Base-by-base conservation (phyloP, 352 stramenopile species). In the Phytophthora europaea region DNA sequence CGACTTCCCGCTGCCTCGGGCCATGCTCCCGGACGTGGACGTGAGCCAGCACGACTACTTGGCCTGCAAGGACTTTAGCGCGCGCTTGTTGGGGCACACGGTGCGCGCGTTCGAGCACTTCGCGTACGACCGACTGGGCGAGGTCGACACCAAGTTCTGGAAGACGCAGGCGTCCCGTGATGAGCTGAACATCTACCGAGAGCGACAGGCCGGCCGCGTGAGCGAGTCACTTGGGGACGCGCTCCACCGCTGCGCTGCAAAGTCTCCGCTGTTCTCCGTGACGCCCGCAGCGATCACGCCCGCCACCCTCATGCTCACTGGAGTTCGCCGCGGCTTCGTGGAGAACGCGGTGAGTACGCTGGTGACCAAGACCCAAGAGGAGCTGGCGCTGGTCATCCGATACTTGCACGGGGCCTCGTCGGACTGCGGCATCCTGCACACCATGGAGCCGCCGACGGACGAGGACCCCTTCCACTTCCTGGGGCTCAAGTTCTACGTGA, bases 401-500 rank as follows among this genome's bases (percentile, higher is more conserved):
- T 87, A 84, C 50, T 34, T 87, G 36, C 78, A 85, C 58, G 80
- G 80, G 7, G 64, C 76, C 36, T 68, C 81, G 22, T 75, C 76
- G 6, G 80, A 87, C 58, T 79, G 78, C 66, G 70, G 66, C 18
- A 78, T 87, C 58, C 51, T 87, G 13, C 53, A 73, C 48, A 57
- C 79, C 9, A 72, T 87, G 34, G 77, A 85, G 60, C 20, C 72
- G 0, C 80, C 80, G 12, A 84, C 68, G 8, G 48, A 72, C 0
- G 60, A 61, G 0, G 75, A 87, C 26, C 80, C 78, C 16, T 85
- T 85, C 55, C 78, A 81, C 26, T 87, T 87, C 66, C 61, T 87
- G 15, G 80, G 80, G 7, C 76, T 87, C 73, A 87, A 87, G 54
- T 87, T 71, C 75, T 76, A 85, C 50, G 78, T 85, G 20, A 85